Conservation (phyloP, 1,139 yeast genomes). For the Candida labiduridarum region DNA sequence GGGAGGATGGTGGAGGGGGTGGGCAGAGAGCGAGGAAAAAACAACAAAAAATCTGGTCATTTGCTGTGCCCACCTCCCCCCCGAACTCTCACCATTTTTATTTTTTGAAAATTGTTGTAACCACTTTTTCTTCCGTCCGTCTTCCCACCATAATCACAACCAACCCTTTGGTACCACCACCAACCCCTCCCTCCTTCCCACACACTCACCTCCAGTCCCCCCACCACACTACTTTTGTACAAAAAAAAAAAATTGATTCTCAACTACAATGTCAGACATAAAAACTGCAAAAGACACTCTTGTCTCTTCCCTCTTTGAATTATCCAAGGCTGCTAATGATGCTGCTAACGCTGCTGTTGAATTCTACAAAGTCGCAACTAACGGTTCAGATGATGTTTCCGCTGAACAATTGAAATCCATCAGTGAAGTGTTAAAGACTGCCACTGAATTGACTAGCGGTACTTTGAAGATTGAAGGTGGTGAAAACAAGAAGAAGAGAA, state of each 20-base stretch:
- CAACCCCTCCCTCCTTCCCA: slow-evolving; percentile 2
- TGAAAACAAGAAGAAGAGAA: slow-evolving; percentile 39
- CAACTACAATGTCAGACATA: slow-evolving; percentile 32
- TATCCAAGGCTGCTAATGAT: slow-evolving; percentile 79
- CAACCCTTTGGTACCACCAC: slow-evolving; percentile 8
- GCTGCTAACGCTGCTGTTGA: slow-evolving; percentile 70
- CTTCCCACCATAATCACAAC: slow-evolving; percentile 8
- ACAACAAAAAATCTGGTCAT: slow-evolving; percentile 2
- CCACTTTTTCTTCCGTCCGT: slow-evolving; percentile 9
- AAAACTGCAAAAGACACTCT: slow-evolving; percentile 53
- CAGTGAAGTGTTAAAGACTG: slow-evolving; percentile 26
- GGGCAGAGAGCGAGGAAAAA: too few species aligned
- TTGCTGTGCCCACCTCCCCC: slow-evolving; percentile 8
- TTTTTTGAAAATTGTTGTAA: slow-evolving; percentile 1
- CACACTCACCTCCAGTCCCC: not conserved
- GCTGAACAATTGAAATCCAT: slow-evolving; percentile 38
- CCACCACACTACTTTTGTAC: not conserved
- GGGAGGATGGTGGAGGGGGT: too few species aligned
- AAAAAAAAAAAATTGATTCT: slow-evolving; percentile 1
- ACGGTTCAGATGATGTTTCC: slow-evolving; percentile 31
- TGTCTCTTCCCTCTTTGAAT: slow-evolving; percentile 75
- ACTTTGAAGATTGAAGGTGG: slow-evolving; percentile 25
- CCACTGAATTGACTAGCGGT: slow-evolving; percentile 20
- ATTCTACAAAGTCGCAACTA: slow-evolving; percentile 58
- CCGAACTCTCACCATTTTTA: slow-evolving; percentile 4